A percentile compares a stretch with the other conserved stretches of the same genome.
Evolutionary conservation across 163 green algal species (phyloP).

Genomic region (Picocystis sp.): DNA sequence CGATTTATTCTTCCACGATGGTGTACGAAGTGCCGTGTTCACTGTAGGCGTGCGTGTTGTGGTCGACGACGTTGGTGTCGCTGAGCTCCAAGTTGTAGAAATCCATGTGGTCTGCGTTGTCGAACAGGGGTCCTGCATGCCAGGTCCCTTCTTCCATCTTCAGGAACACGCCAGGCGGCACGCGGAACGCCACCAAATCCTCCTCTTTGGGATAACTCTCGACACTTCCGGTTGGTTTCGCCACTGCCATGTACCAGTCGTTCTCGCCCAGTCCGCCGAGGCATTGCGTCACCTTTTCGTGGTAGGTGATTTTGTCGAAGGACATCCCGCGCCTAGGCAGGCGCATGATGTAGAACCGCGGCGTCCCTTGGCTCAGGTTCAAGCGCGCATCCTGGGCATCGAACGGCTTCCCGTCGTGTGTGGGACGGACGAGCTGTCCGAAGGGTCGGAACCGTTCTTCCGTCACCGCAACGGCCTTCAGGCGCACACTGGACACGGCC

Average conservation of each 20-base stretch:
- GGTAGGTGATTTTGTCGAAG: conserved; percentile 84
- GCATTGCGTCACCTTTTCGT: conserved; percentile 77
- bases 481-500: not conserved
- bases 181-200: conserved; percentile 56
- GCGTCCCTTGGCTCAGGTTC: conserved; percentile 5
- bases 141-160: conserved; percentile 79
- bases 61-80: conserved; percentile 80
- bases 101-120: conserved; percentile 38
- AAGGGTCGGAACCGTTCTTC: conserved; percentile 3
- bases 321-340: conserved; percentile 36
- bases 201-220: conserved; percentile 25
- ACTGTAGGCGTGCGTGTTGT: conserved; percentile 74
- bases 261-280: conserved; percentile 38
- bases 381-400: conserved; percentile 1
- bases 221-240: conserved; percentile 31
- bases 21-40: too few species aligned
- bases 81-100: conserved; percentile 91
- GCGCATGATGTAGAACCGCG: conserved; percentile 87
- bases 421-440: conserved; percentile 4
- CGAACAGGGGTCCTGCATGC: conserved; percentile 69
- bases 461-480: conserved; percentile 2
- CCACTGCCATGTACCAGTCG: conserved; percentile 47
- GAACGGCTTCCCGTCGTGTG: conserved; percentile 4
- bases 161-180: conserved; percentile 62
- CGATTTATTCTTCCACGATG: too few species aligned